A percentile compares a stretch with the other conserved stretches of the same genome.
These are phyloP conservation scores for Mycosphaerella arachidis DNA, from an alignment of 2,329 filamentous ascomycete species.

Conservation along the genomic window DNA sequence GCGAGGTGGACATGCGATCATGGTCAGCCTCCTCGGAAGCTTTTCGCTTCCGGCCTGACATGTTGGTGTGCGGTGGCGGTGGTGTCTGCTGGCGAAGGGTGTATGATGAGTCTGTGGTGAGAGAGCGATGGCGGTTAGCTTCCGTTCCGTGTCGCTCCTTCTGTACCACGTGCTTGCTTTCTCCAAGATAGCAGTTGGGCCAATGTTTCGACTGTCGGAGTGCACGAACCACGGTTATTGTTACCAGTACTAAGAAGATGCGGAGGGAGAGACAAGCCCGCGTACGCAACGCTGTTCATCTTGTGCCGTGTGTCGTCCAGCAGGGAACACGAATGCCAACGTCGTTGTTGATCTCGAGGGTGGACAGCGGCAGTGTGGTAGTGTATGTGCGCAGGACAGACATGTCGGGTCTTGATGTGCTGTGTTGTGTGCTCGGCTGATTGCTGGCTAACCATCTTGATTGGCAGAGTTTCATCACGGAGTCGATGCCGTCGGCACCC, in stretches of 20 bases:
- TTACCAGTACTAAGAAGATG: conserved; percentile 47
- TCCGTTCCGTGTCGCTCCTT: neutral
- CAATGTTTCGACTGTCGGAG: neutral
- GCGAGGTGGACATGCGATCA: conserved; percentile 87
- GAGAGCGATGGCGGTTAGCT: no score
- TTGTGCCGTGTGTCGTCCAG: neutral
- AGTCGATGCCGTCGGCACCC: neutral
- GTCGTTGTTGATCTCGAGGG: neutral
- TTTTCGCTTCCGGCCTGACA: conserved; percentile 72
- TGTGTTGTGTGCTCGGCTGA: neutral
- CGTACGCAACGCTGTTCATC: conserved; percentile 57
- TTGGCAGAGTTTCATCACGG: neutral
- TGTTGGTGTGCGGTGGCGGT: conserved; percentile 19
- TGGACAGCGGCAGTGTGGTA: neutral
- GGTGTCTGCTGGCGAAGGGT: neutral
- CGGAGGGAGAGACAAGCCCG: conserved; percentile 50
- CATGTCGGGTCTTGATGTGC: neutral
- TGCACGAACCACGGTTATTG: conserved; percentile 38
- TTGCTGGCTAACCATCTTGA: neutral
- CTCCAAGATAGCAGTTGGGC: neutral
- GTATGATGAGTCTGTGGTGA: no score
- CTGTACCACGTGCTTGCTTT: neutral
- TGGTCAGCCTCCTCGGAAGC: conserved; percentile 65
- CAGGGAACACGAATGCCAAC: neutral
- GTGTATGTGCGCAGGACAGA: neutral